Evolutionary conservation across 2,329 filamentous ascomycete genomes (phyloP), one percentile per base, ranked within the genome.

Genomic region (Periconia macrospinosa): DNA sequence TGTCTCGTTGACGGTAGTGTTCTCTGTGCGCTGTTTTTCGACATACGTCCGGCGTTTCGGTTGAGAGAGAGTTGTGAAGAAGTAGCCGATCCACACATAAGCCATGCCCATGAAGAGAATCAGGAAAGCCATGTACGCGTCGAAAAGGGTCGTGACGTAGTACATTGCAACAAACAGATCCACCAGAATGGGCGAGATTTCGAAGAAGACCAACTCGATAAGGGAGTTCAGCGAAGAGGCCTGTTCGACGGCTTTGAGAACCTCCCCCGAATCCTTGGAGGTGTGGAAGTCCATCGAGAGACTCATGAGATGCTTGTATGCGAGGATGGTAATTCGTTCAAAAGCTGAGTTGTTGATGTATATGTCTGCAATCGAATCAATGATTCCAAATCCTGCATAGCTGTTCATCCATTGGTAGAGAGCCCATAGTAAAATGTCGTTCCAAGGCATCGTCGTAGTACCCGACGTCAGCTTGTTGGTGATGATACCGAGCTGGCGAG

Each of bases 401-500:
- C 81, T 82, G 54, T 78, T 75, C 2, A 85, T 68, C 58, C 81
- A 81, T 11, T 74, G 74, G 37, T 63, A 73, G 7, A 73, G 41
- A 75, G 77, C 42, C 74, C 82, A 87, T 0, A 84, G 54, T 1
- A 73, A 69, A 19, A 87, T 78, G 35, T 82, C 77, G 51, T 75
- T 71, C 80, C 81, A 85, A 2, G 85, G 80, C 51, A 82, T 75
- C 5, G 66, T 59, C 40, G 72, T 72, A 60, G 67, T 77, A 42
- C 78, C 73, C 41, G 81, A 78, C 30, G 80, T 80, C 19, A 95
- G 76, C 55, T 83, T 83, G 64, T 94, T 85, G 58, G 90, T 87
- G 58, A 96, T 86, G 53, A 90, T 85, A 58, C 91, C 91, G 30
- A 93, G 84, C 67, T 94, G 90, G 18, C 89, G 83, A n/a, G 91